Percentiles rank a stretch among this genome's conserved stretches.
Conservation (phyloP, 2,329 filamentous ascomycete species). For the Microcyclosporella mali region DNA sequence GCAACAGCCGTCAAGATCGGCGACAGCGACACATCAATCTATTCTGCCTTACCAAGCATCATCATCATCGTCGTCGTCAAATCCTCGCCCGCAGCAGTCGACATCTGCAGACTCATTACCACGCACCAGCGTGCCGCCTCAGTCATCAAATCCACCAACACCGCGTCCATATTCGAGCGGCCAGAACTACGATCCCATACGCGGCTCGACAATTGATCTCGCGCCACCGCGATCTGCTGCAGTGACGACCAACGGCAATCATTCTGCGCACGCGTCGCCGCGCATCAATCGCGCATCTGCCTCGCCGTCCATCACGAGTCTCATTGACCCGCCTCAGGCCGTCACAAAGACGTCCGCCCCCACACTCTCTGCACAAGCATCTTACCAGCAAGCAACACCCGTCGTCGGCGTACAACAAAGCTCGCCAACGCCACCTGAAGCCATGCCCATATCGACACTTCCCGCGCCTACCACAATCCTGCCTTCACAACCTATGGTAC, state of each 20-base stretch:
- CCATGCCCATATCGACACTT: constrained; percentile 5
- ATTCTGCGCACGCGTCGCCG: constrained; percentile 36
- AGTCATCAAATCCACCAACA: constrained; percentile 34
- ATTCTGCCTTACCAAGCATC: constrained; percentile 7
- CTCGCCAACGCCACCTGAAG: constrained; percentile 18
- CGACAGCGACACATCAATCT: constrained; percentile 1
- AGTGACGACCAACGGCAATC: constrained; percentile 17
- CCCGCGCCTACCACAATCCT: constrained; percentile 2
- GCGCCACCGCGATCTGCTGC: constrained; percentile 19
- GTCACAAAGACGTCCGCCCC: constrained; percentile 27
- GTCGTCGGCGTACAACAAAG: constrained; percentile 16
- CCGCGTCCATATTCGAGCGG: constrained; percentile 56
- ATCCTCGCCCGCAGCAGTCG: constrained; percentile 18
- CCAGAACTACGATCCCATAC: constrained; percentile 84
- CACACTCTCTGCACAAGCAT: constrained; percentile 17
- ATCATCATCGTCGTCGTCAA: constrained; percentile 29
- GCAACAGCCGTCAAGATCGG: constrained; percentile 12
- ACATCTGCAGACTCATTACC: constrained; percentile 10
- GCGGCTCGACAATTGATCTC: constrained; percentile 54
- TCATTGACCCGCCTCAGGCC: constrained; percentile 64
- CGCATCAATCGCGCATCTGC: constrained; percentile 67
- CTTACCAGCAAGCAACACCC: constrained; percentile 12
- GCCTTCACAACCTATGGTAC: constrained; percentile 7
- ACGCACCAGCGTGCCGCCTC: constrained; percentile 35
- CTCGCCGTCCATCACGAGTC: constrained; percentile 84